Conservation (phyloP, 2,329 filamentous ascomycete genomes). For the Colletotrichum sp. region DNA sequence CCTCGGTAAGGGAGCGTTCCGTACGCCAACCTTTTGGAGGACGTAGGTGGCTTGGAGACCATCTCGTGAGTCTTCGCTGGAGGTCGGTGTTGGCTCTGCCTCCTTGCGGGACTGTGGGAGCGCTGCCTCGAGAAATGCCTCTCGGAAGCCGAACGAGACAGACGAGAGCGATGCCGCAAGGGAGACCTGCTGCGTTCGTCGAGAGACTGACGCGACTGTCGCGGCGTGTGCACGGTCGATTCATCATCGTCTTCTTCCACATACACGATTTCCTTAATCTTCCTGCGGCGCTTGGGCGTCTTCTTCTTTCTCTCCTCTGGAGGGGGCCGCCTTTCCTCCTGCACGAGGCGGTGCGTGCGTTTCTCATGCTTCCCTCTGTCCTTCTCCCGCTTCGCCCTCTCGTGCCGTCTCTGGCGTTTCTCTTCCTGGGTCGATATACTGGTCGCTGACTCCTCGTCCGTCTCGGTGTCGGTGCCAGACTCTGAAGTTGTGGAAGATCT, state of each 20-base stretch:
- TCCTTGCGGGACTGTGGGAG: conserved; percentile 1
- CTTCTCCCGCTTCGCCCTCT: not conserved
- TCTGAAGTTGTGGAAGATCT: conserved; percentile 37
- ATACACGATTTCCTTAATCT: conserved; percentile 12
- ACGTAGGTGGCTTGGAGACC: not conserved
- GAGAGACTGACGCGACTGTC: not conserved
- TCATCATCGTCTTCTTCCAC: conserved; percentile 13
- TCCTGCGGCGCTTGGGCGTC: conserved; percentile 2
- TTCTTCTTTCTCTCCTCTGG: conserved; percentile 4
- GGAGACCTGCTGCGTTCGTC: conserved; percentile 10
- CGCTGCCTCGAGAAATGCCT: conserved; percentile 7
- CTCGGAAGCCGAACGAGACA: conserved; percentile 17
- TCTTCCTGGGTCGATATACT: conserved; percentile 39
- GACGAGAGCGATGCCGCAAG: conserved; percentile 12
- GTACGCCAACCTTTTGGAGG: conserved; percentile 4
- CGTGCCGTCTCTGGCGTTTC: conserved; percentile 21
- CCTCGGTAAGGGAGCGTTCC: not conserved
- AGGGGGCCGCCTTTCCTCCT: conserved; percentile 22
- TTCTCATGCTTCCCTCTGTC: not conserved
- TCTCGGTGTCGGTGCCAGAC: conserved; percentile 43
- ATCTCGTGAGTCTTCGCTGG: not conserved
- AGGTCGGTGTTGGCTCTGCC: conserved; percentile 1
- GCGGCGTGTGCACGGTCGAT: not conserved
- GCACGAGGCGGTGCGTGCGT: not conserved
- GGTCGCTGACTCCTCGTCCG: conserved; percentile 43